Evolutionary conservation across 495 filamentous ascomycete species (phyloP).

Genomic region (Aspergillus diversus): DNA sequence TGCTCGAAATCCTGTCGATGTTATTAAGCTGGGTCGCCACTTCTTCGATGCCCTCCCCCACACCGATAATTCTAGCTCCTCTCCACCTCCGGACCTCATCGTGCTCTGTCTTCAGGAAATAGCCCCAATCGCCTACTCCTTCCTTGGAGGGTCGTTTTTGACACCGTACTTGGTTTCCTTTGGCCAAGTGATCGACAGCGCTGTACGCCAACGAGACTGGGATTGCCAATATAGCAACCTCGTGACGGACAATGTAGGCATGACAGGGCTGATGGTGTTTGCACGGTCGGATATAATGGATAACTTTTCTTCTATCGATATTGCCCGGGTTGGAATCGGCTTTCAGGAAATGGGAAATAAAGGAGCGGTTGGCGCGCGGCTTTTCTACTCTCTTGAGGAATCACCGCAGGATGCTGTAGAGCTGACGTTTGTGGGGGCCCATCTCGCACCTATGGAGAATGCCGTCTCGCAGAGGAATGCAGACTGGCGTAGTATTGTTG

Average conservation of each 20-base stretch:
- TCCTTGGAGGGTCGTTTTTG: slow-evolving; percentile 85
- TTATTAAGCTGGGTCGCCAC: slow-evolving; percentile 66
- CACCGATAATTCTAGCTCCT: slow-evolving; percentile 34
- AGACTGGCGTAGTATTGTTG: slow-evolving; percentile 84
- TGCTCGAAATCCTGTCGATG: slow-evolving; percentile 66
- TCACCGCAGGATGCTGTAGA: slow-evolving; percentile 50
- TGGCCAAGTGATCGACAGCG: slow-evolving; percentile 67
- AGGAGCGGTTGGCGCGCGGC: slow-evolving; percentile 79
- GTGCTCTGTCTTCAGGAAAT: slow-evolving; percentile 87
- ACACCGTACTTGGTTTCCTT: slow-evolving; percentile 73
- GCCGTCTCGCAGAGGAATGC: slow-evolving; percentile 70
- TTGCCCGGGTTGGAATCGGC: slow-evolving; percentile 79
- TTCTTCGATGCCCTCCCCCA: slow-evolving; percentile 70
- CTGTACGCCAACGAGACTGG: slow-evolving; percentile 49
- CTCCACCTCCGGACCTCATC: slow-evolving; percentile 65
- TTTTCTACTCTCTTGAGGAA: slow-evolving; percentile 54
- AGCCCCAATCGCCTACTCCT: slow-evolving; percentile 78
- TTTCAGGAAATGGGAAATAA: slow-evolving; percentile 91
- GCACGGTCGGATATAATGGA: slow-evolving; percentile 56
- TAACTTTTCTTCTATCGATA: slow-evolving; percentile 62
- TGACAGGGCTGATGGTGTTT: slow-evolving; percentile 89
- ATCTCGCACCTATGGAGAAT: slow-evolving; percentile 84
- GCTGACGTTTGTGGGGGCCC: slow-evolving; percentile 85
- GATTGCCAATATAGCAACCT: slow-evolving; percentile 53
- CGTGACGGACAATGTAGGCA: slow-evolving; percentile 72